A percentile compares a stretch with the other conserved stretches of the same genome.
Conservation (phyloP, 2,329 filamentous ascomycete species). For the Pseudogymnoascus sp. region DNA sequence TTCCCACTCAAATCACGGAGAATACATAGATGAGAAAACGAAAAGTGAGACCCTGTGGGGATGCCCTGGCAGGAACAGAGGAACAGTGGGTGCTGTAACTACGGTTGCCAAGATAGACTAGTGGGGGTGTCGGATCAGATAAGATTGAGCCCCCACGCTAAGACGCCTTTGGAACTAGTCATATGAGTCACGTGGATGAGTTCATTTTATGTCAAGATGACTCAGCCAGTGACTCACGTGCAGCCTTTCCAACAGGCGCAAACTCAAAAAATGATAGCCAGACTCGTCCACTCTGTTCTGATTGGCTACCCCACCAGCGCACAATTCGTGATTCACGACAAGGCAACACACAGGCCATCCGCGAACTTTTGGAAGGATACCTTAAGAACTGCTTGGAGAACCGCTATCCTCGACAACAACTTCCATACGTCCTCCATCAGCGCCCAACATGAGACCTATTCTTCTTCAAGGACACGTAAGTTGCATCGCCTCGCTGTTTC, state of each 20-base stretch:
- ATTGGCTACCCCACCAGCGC: conserved; percentile 13
- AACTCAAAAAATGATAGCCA: conserved; percentile 7
- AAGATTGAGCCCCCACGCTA: background rate
- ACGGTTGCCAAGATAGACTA: background rate
- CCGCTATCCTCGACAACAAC: conserved; percentile 4
- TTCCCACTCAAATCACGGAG: background rate
- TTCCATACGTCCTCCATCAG: conserved; percentile 6
- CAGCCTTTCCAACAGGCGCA: conserved; percentile 6
- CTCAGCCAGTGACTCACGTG: conserved; percentile 9
- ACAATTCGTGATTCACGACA: conserved; percentile 13
- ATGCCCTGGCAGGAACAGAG: no score
- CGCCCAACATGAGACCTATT: conserved; percentile 84
- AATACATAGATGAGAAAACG: background rate
- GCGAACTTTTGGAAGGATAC: conserved; percentile 11
- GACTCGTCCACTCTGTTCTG: background rate
- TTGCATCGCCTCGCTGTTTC: conserved; percentile 18
- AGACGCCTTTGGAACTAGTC: no score
- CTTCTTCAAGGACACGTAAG: conserved; percentile 84
- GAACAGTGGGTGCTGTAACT: background rate
- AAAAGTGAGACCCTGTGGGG: background rate
- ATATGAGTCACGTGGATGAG: background rate
- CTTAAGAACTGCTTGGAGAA: conserved; percentile 10
- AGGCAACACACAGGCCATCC: conserved; percentile 5
- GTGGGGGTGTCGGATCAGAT: background rate
- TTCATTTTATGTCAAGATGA: background rate